Evolutionary conservation across 2,329 filamentous ascomycete genomes (phyloP).

Genomic region (Arthroderma sp.): DNA sequence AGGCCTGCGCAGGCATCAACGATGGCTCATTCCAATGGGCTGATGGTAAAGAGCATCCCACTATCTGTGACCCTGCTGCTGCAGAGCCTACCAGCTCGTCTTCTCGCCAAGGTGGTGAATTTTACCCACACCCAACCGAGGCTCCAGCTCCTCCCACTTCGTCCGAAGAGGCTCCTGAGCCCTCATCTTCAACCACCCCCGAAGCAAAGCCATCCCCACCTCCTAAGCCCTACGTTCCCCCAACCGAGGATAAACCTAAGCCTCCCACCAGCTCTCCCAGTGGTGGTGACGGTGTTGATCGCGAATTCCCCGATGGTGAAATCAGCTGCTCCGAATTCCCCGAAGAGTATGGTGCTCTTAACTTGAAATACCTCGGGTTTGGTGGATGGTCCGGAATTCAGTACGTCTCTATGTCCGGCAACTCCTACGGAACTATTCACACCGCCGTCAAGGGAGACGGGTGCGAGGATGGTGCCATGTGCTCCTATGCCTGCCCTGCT

Average conservation of each 20-base stretch:
- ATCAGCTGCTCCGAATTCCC: constrained; percentile 64
- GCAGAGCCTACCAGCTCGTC: neutral
- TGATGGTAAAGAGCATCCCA: constrained; percentile 46
- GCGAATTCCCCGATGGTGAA: constrained; percentile 61
- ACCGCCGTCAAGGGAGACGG: constrained; percentile 47
- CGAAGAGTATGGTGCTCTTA: constrained; percentile 62
- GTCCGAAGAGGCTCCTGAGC: constrained; percentile 15
- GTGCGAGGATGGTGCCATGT: constrained; percentile 56
- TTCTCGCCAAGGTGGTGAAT: constrained; percentile 5
- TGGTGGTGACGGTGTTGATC: constrained; percentile 43
- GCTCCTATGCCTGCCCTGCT: constrained; percentile 84
- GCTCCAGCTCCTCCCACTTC: constrained; percentile 19
- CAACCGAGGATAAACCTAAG: constrained; percentile 1
- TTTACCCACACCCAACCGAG: constrained; percentile 11
- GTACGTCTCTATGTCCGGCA: constrained; percentile 38
- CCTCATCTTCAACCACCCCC: neutral
- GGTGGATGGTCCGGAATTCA: constrained; percentile 74
- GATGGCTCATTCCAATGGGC: constrained; percentile 54
- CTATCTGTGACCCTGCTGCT: constrained; percentile 30
- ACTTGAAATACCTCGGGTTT: constrained; percentile 54
- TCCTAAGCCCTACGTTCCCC: constrained; percentile 1
- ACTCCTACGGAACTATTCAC: constrained; percentile 51
- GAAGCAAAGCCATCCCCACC: neutral
- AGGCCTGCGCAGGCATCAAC: constrained; percentile 59
- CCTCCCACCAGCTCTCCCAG: constrained; percentile 10